Base-by-base conservation (phyloP, 164 flowering plant species). In the Euptelea pleiosperma region DNA sequence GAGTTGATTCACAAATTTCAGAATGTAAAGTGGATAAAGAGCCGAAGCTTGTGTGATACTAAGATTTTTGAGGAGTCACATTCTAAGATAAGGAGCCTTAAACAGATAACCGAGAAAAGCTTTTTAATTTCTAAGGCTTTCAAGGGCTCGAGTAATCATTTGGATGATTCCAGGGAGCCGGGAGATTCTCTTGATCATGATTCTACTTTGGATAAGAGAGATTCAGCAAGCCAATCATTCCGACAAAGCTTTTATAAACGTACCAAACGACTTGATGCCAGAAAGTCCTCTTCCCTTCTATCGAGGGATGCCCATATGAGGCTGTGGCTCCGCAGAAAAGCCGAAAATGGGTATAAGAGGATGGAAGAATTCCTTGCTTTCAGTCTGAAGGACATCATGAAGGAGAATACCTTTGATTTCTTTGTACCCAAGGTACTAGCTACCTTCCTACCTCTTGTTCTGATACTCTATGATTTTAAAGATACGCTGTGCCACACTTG, bases 221-320 rank as follows among this genome's bases (percentile, higher is more conserved):
- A 79, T 50, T 69, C 85, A 60, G 79, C 83, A 19, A 79, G 74
- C 54, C 82, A 80, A 48, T 67, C 74, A 58, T 84, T 90, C 60
- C 83, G 82, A 11, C 81, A 76, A 37, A 85, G 79, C 71, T 77
- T 78, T 52, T 93, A 90, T 67, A 83, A 75, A 54, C 87, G 95
- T 16, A 78, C 84, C 34, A 93, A 93, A 68, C 59, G 87, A 21
- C 83, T 77, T 72, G 95, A 83, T 80, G 80, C 95, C 15, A 76
- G 91, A 74, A 86, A 67, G 70, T 77, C 89, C 37, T 84, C 96
- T 42, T 77, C 94, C 43, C 79, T 93, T 49, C 66, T 82, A 26
- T 80, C 99, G n/a, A 83, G 93, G 73, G 96, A 90, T 73, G 96
- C 93, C 35, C 97, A 80, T 4, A 73, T 82, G 67, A 84, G 91